Conservation (phyloP, 2,329 filamentous ascomycete species). For the Trichoderma aggressivum region DNA sequence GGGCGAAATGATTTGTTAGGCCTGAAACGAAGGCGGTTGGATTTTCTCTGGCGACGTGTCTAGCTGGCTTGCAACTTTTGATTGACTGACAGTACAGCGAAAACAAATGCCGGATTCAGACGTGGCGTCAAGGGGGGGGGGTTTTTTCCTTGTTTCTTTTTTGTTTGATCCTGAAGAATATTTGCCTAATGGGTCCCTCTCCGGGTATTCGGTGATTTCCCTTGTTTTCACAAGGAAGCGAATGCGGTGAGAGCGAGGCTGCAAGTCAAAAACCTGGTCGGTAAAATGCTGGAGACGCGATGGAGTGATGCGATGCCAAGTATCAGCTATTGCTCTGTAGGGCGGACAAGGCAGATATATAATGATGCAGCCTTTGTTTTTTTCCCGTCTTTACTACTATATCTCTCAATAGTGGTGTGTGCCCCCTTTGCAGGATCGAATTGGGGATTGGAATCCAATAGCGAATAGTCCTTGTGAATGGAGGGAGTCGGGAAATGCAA, state of each 20-base stretch:
- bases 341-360: not conserved
- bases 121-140: slow-evolving; percentile 17
- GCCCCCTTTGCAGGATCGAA: not conserved
- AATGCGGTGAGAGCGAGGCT: slow-evolving; percentile 4
- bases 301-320: slow-evolving; percentile 13
- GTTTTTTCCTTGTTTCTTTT: not conserved
- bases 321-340: not conserved
- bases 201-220: not conserved
- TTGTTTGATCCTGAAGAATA: not conserved
- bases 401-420: not conserved
- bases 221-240: not conserved
- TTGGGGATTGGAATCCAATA: slow-evolving; percentile 16
- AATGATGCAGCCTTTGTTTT: not conserved
- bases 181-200: not conserved
- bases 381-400: not conserved
- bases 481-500: slow-evolving; percentile 3
- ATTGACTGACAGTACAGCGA: not conserved
- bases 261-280: not conserved
- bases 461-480: not conserved
- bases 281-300: not conserved
- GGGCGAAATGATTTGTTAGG: not conserved
- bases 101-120: slow-evolving; percentile 7
- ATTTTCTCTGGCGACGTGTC: slow-evolving; percentile 13
- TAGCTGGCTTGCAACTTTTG: not conserved
- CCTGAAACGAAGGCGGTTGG: slow-evolving; percentile 12